phyloP scores from a whole-genome alignment of 2,329 filamentous ascomycete genomes.

The Microdochium bolleyi region DNA sequence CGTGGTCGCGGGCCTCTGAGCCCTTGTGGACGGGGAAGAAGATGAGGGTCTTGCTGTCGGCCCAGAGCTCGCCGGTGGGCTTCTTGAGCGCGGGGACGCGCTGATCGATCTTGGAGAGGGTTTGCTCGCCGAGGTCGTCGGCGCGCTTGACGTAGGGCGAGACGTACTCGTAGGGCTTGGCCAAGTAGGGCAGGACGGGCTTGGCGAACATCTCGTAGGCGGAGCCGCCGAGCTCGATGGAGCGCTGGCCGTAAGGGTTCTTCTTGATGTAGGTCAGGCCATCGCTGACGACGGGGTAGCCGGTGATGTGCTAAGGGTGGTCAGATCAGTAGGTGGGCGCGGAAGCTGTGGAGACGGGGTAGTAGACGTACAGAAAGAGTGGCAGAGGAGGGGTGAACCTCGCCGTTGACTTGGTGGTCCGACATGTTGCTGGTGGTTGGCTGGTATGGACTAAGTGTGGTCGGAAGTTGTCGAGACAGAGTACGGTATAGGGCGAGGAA shows the following conservation, averaged over 20 bases:
- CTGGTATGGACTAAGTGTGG: neutral
- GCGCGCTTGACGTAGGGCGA: conserved; percentile 78
- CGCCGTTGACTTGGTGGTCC: conserved; percentile 20
- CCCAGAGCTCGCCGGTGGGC: conserved; percentile 62
- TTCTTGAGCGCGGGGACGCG: conserved; percentile 69
- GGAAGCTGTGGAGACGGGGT: neutral
- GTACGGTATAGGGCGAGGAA: neutral
- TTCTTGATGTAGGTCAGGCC: conserved; percentile 69
- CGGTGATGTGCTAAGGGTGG: conserved; percentile 62
- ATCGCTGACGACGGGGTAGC: conserved; percentile 79
- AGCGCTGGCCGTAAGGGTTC: conserved; percentile 78
- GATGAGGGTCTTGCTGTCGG: conserved; percentile 53
- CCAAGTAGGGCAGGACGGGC: conserved; percentile 70
- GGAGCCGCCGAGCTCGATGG: conserved; percentile 65
- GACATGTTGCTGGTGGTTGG: neutral
- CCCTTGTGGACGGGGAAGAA: conserved; percentile 56
- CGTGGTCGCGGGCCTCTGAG: conserved; percentile 52
- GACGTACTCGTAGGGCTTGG: conserved; percentile 73
- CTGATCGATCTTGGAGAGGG: conserved; percentile 61
- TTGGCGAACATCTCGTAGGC: conserved; percentile 71
- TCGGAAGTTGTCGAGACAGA: no score
- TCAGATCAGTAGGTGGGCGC: neutral
- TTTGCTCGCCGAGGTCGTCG: conserved; percentile 67
- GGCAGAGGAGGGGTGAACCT: conserved; percentile 20
- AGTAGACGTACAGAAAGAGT: conserved; percentile 20